Conservation (phyloP, 352 stramenopile species). For the Aphanomyces cochlioides region DNA sequence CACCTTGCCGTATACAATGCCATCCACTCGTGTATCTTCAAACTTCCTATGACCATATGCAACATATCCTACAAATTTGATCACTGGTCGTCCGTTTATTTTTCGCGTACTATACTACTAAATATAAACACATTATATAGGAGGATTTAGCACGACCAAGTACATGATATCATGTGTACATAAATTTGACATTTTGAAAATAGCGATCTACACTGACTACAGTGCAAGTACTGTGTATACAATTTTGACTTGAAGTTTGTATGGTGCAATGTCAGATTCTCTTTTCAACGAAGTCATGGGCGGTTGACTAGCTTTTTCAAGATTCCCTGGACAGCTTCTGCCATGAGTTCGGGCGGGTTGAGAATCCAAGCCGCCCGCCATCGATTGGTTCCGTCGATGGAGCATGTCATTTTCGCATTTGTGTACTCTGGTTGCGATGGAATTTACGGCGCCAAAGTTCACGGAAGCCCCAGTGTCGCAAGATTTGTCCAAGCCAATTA, state of each 20-base stretch:
- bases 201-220: background rate
- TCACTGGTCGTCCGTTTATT: background rate
- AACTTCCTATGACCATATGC: background rate
- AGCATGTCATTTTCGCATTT: background rate
- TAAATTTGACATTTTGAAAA: background rate
- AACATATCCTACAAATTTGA: background rate
- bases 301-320: too few species aligned
- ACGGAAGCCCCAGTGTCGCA: conserved; percentile 8
- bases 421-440: background rate
- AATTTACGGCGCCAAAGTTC: conserved; percentile 3
- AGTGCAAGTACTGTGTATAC: background rate
- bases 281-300: too few species aligned
- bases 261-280: background rate
- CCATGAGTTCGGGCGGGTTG: too few species aligned
- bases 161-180: too few species aligned
- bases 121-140: background rate
- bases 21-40: too few species aligned
- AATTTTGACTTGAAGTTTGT: conserved; percentile 1
- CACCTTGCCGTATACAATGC: too few species aligned
- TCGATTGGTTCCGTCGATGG: too few species aligned
- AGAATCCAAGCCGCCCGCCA: too few species aligned
- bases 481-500: conserved; percentile 23
- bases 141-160: too few species aligned
- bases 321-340: too few species aligned
- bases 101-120: background rate